phyloP scores from a whole-genome alignment of 2,329 filamentous ascomycete species.

The Aspergillus sp. region DNA sequence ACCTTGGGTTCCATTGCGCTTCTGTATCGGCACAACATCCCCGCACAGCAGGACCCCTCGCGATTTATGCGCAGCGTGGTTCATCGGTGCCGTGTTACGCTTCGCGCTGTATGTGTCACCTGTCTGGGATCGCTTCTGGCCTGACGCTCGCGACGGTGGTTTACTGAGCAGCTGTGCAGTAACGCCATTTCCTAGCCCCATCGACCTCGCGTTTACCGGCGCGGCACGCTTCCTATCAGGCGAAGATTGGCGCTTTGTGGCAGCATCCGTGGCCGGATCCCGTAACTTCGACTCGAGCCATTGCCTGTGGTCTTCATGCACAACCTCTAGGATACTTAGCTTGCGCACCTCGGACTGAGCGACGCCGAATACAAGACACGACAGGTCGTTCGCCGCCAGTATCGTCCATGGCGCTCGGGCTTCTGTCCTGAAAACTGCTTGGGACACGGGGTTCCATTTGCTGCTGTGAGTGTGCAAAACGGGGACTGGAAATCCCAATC shows the following conservation, averaged over 20 bases:
- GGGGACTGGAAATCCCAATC: slow-evolving; percentile 36
- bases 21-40: slow-evolving; percentile 96
- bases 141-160: slow-evolving; percentile 50
- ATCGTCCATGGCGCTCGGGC: slow-evolving; percentile 88
- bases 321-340: slow-evolving; percentile 89
- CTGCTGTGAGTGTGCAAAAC: slow-evolving; percentile 79
- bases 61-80: slow-evolving; percentile 66
- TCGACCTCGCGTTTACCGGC: slow-evolving; percentile 24
- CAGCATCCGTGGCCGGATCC: slow-evolving; percentile 48
- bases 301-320: slow-evolving; percentile 74
- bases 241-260: slow-evolving; percentile 19
- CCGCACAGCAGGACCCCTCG: slow-evolving; percentile 87
- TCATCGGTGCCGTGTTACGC: slow-evolving; percentile 43
- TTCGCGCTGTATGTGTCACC: slow-evolving; percentile 48
- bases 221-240: slow-evolving; percentile 31
- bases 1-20: slow-evolving; percentile 82
- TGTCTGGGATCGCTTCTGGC: slow-evolving; percentile 43
- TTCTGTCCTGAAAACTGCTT: slow-evolving; percentile 97
- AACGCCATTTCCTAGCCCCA: slow-evolving; percentile 69
- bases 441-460: slow-evolving; percentile 80
- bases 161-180: slow-evolving; percentile 84
- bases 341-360: slow-evolving; percentile 92
- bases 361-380: slow-evolving; percentile 96
- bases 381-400: slow-evolving; percentile 87
- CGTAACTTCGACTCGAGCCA: slow-evolving; percentile 84